A percentile compares a stretch with the other conserved stretches of the same genome.
Evolutionary conservation across 164 flowering plant genomes (phyloP).

Genomic region (Vitis cinerea): DNA sequence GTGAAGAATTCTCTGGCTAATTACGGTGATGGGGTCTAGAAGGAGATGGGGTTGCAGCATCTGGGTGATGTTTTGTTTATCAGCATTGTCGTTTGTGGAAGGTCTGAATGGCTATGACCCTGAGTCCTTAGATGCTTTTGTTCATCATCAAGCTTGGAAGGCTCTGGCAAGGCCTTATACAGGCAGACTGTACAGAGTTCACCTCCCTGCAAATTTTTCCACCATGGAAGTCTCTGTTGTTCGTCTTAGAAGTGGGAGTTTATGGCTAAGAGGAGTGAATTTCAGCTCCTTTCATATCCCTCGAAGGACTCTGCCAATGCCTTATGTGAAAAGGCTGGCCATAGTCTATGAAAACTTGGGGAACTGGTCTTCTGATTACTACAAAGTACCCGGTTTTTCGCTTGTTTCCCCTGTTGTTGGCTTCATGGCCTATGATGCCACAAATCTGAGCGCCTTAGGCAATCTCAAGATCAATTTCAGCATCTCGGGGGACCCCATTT

Average conservation of each 20-base stretch:
- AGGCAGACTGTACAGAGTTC: slow-evolving; percentile 27
- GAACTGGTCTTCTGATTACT: slow-evolving; percentile 40
- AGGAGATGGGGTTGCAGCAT: slow-evolving; percentile 9
- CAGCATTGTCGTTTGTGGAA: slow-evolving; percentile 1
- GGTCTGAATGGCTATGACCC: slow-evolving; percentile 2
- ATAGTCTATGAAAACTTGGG: slow-evolving; percentile 40
- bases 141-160: slow-evolving; percentile 24
- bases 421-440: slow-evolving; percentile 41
- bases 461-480: slow-evolving; percentile 23
- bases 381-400: slow-evolving; percentile 28
- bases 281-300: slow-evolving; percentile 29
- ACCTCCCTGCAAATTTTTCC: slow-evolving; percentile 42
- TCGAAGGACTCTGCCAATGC: slow-evolving; percentile 26
- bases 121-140: slow-evolving; percentile 20
- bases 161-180: slow-evolving; percentile 16
- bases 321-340: slow-evolving; percentile 33
- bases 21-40: slow-evolving; percentile 15
- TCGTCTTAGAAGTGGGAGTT: slow-evolving; percentile 27
- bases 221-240: slow-evolving; percentile 32
- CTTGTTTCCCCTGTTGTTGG: slow-evolving; percentile 50
- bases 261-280: slow-evolving; percentile 42
- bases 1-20: slow-evolving; percentile 8
- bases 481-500: slow-evolving; percentile 29
- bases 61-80: slow-evolving; percentile 2
- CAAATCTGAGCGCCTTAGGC: slow-evolving; percentile 19